Evolutionary conservation across 2,329 filamentous ascomycete species (phyloP).

Genomic region (Arthrobotrys sinensis): DNA sequence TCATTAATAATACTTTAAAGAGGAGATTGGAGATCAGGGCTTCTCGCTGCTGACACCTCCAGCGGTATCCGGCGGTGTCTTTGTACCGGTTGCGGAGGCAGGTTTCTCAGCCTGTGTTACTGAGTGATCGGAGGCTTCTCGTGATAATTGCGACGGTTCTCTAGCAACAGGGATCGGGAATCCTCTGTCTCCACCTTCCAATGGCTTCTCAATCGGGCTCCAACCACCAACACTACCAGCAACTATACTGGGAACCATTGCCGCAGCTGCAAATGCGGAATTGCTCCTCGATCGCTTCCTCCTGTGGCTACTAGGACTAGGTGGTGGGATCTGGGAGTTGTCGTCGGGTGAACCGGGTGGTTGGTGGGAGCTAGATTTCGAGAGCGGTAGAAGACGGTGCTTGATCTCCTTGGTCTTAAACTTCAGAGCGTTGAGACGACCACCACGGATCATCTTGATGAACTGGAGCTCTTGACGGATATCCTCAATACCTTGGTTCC

Average conservation of each 20-base stretch:
- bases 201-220: conserved; percentile 64
- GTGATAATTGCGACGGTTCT: conserved; percentile 50
- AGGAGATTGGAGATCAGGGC: conserved; percentile 27
- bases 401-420: conserved; percentile 74
- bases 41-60: conserved; percentile 28
- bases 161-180: conserved; percentile 48
- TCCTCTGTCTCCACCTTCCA: conserved; percentile 22
- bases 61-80: conserved; percentile 47
- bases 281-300: conserved; percentile 78
- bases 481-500: conserved; percentile 80
- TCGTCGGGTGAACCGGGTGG: conserved; percentile 75
- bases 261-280: conserved; percentile 71
- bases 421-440: conserved; percentile 84
- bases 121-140: conserved; percentile 41
- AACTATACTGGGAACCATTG: conserved; percentile 65
- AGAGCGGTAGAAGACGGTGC: conserved; percentile 80
- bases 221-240: conserved; percentile 64
- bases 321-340: conserved; percentile 72
- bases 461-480: conserved; percentile 86
- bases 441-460: conserved; percentile 84
- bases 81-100: conserved; percentile 31
- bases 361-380: conserved; percentile 76
- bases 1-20: conserved; percentile 11
- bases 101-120: conserved; percentile 35
- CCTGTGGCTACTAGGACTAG: conserved; percentile 74